Evolutionary conservation across 495 filamentous ascomycete genomes (phyloP), one percentile per base, ranked within the genome.

Genomic region (Chaetomium fimeti): DNA sequence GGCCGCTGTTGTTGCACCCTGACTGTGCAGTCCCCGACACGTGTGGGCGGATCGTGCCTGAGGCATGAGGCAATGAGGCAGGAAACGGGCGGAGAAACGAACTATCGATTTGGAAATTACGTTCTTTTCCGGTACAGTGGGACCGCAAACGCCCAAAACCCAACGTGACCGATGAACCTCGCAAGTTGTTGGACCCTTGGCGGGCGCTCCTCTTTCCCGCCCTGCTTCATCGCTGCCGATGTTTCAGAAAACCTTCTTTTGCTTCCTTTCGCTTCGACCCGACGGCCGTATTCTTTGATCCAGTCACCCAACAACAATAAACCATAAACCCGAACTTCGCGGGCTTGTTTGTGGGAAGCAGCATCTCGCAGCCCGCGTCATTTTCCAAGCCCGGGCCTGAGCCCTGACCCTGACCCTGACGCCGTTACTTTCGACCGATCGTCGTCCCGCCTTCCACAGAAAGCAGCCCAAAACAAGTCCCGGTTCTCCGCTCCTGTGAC

Each of bases 361-460:
- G 36, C 40, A 47, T 18, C 57, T 25, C 18, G 8, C 11, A 56
- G 9, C 53, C 54, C 1, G 12, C 9, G 27, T 55, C 49, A 22
- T 38, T 9, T 20, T n/a, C 1, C 63, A 57, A 49, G 20, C n/a
- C 45, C n/a, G n/a, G n/a, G n/a, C n/a, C 45, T 3, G 45, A 20
- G 32, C 56, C 11, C 56, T 42, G 11, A 36, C 56, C 11, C 56
- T 42, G 11, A 36, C 6, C 13, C 40, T 28, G 11, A 13, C 45
- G 58, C 47, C 27, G 58, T 47, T 28, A 7, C 38, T 24, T 22
- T 49, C 18, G n/a, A 43, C 55, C 63, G 71, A 73, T 73, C 71
- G 71, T 61, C 71, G 63, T 24, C 48, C 55, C 47, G 58, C 49
- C 43, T 71, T 71, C 71, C 69, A 47, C 32, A 68, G 63, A 52